Percentiles rank a stretch among this genome's conserved stretches.
These are phyloP conservation scores for Clitopilus hobsonii DNA, from an alignment of 768 basidiomycete genomes.

Conservation along the genomic window DNA sequence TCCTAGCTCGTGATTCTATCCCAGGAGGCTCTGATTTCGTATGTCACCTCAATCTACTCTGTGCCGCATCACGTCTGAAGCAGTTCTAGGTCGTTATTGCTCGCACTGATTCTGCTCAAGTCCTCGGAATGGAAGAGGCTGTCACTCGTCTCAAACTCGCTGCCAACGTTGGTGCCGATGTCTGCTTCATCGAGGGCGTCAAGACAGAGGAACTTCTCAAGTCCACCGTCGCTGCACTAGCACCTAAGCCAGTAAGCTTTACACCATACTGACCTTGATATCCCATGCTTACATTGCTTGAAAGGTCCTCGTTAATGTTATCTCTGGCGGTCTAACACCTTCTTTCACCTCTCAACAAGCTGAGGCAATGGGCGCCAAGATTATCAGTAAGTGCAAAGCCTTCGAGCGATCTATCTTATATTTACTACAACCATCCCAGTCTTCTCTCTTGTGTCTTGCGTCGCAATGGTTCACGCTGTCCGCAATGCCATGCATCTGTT, in stretches of 20 bases:
- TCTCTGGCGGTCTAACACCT: constrained; percentile 73
- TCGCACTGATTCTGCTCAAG: constrained; percentile 75
- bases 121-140: constrained; percentile 77
- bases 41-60: neutral
- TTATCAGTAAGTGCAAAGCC: constrained; percentile 54
- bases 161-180: constrained; percentile 70
- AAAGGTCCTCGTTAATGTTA: constrained; percentile 72
- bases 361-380: constrained; percentile 66
- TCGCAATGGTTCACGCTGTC: constrained; percentile 73
- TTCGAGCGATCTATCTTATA: neutral
- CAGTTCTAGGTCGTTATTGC: constrained; percentile 60
- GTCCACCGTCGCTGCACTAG: constrained; percentile 59
- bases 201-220: constrained; percentile 61
- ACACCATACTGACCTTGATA: neutral
- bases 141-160: constrained; percentile 62
- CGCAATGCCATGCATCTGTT: constrained; percentile 73
- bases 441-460: constrained; percentile 73
- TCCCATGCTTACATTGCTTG: neutral
- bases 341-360: constrained; percentile 69
- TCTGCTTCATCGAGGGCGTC: constrained; percentile 80
- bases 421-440: constrained; percentile 30
- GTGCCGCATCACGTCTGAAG: constrained; percentile 31
- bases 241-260: constrained; percentile 59
- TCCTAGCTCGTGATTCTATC: constrained; percentile 70
- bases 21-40: constrained; percentile 76